phyloP scores from a whole-genome alignment of 2,329 filamentous ascomycete species.

The Cladosporium austrohemisphaericum region DNA sequence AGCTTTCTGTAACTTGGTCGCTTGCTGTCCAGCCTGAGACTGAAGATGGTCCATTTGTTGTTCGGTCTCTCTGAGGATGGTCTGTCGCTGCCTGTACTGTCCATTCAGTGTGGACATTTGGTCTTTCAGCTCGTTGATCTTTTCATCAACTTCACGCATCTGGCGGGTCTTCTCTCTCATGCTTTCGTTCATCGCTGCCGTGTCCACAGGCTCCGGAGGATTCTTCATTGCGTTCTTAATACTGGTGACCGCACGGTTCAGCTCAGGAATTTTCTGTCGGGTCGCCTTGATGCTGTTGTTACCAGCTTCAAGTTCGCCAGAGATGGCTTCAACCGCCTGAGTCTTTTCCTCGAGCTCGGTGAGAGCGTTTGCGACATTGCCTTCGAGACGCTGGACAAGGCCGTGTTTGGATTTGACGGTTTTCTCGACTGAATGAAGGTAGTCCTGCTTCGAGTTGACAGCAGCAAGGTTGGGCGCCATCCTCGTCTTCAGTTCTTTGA shows the following conservation, averaged over 20 bases:
- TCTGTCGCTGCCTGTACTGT: conserved; percentile 35
- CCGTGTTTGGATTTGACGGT: conserved; percentile 55
- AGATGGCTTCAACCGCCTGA: conserved; percentile 30
- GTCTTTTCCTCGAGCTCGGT: conserved; percentile 37
- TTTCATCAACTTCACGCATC: conserved; percentile 44
- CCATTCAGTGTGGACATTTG: conserved; percentile 31
- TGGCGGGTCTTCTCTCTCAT: conserved; percentile 57
- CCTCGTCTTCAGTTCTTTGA: conserved; percentile 58
- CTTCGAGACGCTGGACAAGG: conserved; percentile 54
- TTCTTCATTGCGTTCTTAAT: conserved; percentile 61
- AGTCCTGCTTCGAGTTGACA: conserved; percentile 66
- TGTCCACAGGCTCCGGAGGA: conserved; percentile 65
- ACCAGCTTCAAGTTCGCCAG: conserved; percentile 39
- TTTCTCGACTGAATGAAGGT: conserved; percentile 55
- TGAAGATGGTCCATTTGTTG: conserved; percentile 58
- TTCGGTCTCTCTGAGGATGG: conserved; percentile 41
- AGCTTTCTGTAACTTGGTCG: conserved; percentile 58
- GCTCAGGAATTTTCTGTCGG: conserved; percentile 26
- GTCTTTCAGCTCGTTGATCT: conserved; percentile 42
- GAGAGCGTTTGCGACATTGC: conserved; percentile 40
- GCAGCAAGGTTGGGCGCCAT: conserved; percentile 66
- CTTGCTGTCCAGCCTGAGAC: conserved; percentile 71
- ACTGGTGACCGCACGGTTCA: conserved; percentile 52
- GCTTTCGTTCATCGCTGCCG: conserved; percentile 65
- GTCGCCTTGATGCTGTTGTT: conserved; percentile 40